These are phyloP conservation scores for Diplotaxis tenuifolia DNA, from an alignment of 345 rosid genomes.

Conservation along the genomic window DNA sequence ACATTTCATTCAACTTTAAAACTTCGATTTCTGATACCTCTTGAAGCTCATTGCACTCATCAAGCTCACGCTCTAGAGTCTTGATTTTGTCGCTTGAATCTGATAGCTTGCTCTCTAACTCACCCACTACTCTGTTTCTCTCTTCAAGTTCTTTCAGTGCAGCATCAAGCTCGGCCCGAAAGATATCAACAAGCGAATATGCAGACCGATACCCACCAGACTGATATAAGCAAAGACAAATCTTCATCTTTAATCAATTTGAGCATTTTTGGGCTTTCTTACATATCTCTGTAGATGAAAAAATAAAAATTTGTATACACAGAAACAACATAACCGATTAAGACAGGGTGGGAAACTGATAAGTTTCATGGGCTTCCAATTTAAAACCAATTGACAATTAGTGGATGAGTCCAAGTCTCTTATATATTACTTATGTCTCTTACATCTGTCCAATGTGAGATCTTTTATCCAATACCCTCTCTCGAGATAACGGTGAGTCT, in stretches of 20 bases:
- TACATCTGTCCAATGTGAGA: too few relatives aligned
- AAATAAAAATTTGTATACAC: not conserved
- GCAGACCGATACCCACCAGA: constrained; percentile 35
- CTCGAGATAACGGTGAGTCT: too few relatives aligned
- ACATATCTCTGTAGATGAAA: constrained; percentile 20
- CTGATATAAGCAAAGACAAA: constrained; percentile 26
- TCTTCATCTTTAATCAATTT: constrained; percentile 8
- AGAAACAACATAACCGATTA: not conserved
- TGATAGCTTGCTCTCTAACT: constrained; percentile 41
- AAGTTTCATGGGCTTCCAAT: too few relatives aligned
- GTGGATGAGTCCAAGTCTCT: too few relatives aligned
- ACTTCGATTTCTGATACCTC: constrained; percentile 43
- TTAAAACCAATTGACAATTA: too few relatives aligned
- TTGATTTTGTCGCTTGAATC: too few relatives aligned
- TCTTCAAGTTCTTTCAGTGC: constrained; percentile 19
- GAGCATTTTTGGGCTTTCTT: constrained; percentile 20
- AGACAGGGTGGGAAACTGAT: not conserved
- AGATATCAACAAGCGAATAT: constrained; percentile 21
- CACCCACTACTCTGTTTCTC: constrained; percentile 23
- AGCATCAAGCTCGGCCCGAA: constrained; percentile 43
- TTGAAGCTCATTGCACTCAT: constrained; percentile 11
- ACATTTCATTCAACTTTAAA: constrained; percentile 31
- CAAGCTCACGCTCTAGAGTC: constrained; percentile 41
- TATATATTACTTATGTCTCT: too few relatives aligned
- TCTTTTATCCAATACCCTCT: too few relatives aligned